These are phyloP conservation scores for Magnaporthiopsis rhizophila DNA, from an alignment of 2,329 filamentous ascomycete species.

Conservation along the genomic window DNA sequence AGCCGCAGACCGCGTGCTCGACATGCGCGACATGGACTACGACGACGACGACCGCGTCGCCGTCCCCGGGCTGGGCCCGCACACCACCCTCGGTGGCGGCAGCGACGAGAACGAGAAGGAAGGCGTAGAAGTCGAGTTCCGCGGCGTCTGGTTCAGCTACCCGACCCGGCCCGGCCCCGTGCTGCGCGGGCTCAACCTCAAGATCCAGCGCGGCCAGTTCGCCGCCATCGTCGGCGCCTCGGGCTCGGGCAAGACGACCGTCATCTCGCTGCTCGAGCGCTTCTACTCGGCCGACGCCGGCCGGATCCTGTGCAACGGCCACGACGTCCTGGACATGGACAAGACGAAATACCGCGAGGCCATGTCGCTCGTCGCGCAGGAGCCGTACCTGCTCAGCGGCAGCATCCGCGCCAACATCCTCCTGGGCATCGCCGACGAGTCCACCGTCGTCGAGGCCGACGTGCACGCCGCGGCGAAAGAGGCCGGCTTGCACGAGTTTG, in stretches of 20 bases:
- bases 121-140: conserved; percentile 46
- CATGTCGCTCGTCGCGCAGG: conserved; percentile 40
- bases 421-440: conserved; percentile 34
- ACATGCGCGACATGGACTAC: conserved; percentile 29
- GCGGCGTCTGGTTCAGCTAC: conserved; percentile 47
- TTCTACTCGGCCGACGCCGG: conserved; percentile 50
- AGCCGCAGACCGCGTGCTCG: conserved; percentile 49
- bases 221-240: conserved; percentile 52
- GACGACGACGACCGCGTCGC: neutral
- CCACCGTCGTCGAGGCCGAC: conserved; percentile 38
- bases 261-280: conserved; percentile 36
- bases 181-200: conserved; percentile 3
- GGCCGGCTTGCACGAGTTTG: conserved; percentile 65
- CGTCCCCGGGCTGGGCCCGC: conserved; percentile 14
- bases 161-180: conserved; percentile 44
- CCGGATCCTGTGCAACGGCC: conserved; percentile 36
- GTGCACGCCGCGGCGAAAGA: conserved; percentile 46
- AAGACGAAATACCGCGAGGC: neutral
- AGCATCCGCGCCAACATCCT: conserved; percentile 61
- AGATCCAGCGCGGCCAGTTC: conserved; percentile 21
- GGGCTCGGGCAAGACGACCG: conserved; percentile 49
- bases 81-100: conserved; percentile 18
- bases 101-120: conserved; percentile 19
- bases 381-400: conserved; percentile 62
- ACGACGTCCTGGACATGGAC: conserved; percentile 39